Base-by-base conservation (phyloP, 2,329 filamentous ascomycete genomes). In the Nemania sp. region DNA sequence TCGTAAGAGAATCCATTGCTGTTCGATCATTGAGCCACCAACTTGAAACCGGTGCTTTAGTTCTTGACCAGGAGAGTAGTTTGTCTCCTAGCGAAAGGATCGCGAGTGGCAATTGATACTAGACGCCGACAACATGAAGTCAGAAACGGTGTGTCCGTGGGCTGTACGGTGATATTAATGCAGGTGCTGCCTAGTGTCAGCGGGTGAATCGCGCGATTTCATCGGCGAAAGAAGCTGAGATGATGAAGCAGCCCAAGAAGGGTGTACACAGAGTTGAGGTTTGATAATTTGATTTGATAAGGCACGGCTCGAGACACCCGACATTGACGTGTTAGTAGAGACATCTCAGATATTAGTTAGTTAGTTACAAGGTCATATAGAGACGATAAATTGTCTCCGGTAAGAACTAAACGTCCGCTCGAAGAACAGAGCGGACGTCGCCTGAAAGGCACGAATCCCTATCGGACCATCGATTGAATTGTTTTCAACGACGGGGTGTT, bases 401-500 rank as follows among this genome's bases (percentile, higher is more conserved):
- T 60, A 68, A 64, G 66, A 67, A 68, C 49, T 59, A 72, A 69
- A 67, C 73, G 57, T 66, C 69, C 42, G 60, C 68, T 66, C 60
- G 64, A 68, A 54, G 62, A 48, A 55, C 54, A 54, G 62, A 61
- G 52, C 60, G 62, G 57, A 62, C 56, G 65, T 65, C 50, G 59
- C 47, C 49, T 17, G 11, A 48, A 61, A 49, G 61, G 60, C 55
- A 52, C 48, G 46, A 58, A 63, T 58, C 49, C 62, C 57, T 59
- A 63, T 60, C 63, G 70, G 70, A 67, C 67, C 69, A 47, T 56
- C 46, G 53, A 43, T 39, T 59, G 62, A 63, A 57, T 48, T 5
- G 29, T 55, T 39, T 59, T 52, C 54, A 57, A 60, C 62, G 66
- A 67, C 67, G 64, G 64, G 18, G 58, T 68, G 78, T 78, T 83